Evolutionary conservation across 1,284 basidiomycete genomes (phyloP).

Genomic region (Termitomyces sp.): DNA sequence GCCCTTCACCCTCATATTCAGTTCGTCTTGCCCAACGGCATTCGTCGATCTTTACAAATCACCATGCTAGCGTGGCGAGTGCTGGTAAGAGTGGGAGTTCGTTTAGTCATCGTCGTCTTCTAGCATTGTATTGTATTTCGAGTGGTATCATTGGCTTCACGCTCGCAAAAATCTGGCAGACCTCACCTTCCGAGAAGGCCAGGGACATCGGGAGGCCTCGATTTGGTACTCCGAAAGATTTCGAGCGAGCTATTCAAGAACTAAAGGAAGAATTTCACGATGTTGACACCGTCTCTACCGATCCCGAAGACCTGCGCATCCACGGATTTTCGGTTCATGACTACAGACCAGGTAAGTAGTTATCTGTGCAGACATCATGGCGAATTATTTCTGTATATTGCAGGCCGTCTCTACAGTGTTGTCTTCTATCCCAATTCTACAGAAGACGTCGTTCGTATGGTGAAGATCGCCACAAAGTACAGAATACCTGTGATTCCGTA

Average conservation of each 20-base stretch:
- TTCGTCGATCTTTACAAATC: neutral
- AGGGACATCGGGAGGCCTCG: neutral
- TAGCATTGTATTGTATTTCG: conserved; percentile 9
- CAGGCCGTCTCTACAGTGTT: conserved; percentile 44
- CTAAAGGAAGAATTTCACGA: conserved; percentile 35
- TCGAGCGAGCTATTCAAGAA: conserved; percentile 45
- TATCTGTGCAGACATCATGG: neutral
- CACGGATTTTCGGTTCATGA: conserved; percentile 59
- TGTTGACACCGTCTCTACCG: conserved; percentile 44
- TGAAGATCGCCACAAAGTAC: conserved; percentile 61
- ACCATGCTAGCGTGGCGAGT: neutral
- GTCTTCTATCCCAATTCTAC: conserved; percentile 54
- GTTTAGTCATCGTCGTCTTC: neutral
- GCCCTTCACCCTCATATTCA: neutral
- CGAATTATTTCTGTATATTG: neutral
- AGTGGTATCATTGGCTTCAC: conserved; percentile 19
- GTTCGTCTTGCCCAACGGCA: neutral
- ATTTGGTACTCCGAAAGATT: conserved; percentile 47
- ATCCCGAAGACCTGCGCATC: conserved; percentile 46
- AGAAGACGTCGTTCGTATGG: conserved; percentile 65
- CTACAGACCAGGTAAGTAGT: conserved; percentile 47
- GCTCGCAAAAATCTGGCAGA: conserved; percentile 6
- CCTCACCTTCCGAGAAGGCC: neutral
- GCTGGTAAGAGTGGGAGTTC: neutral
- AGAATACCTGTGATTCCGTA: conserved; percentile 70